Percentiles rank a stretch among this genome's conserved stretches.
These are phyloP conservation scores for Pythium phragmiticola DNA, from an alignment of 352 stramenopile genomes.

Conservation along the genomic window DNA sequence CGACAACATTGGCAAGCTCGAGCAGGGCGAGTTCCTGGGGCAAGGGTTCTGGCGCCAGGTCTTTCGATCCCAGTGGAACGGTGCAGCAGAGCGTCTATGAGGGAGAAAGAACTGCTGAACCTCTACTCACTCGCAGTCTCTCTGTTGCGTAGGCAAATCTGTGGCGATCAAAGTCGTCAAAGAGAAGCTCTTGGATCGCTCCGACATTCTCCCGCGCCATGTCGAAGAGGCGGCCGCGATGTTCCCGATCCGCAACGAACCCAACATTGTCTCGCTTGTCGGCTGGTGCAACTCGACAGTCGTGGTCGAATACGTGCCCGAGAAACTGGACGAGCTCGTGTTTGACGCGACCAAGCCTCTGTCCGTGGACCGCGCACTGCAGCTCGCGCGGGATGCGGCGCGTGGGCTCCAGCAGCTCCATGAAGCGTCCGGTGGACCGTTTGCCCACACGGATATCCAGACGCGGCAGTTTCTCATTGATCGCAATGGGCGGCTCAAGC, in stretches of 20 bases:
- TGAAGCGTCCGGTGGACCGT: slow-evolving; percentile 54
- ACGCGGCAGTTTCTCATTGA: slow-evolving; percentile 79
- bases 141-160: slow-evolving; percentile 34
- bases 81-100: slow-evolving; percentile 22
- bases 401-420: slow-evolving; percentile 68
- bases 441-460: slow-evolving; percentile 81
- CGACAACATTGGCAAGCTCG: slow-evolving; percentile 56
- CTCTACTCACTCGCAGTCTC: not conserved
- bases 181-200: slow-evolving; percentile 45
- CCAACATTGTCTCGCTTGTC: slow-evolving; percentile 69
- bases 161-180: slow-evolving; percentile 76
- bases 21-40: slow-evolving; percentile 51
- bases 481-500: slow-evolving; percentile 41
- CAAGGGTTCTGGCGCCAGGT: slow-evolving; percentile 75
- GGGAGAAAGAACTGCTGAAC: not conserved
- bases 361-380: slow-evolving; percentile 44
- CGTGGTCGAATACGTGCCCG: slow-evolving; percentile 69
- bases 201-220: slow-evolving; percentile 67
- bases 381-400: slow-evolving; percentile 53
- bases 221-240: slow-evolving; percentile 71
- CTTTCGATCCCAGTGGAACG: slow-evolving; percentile 70
- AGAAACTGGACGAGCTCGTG: slow-evolving; percentile 59
- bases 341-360: slow-evolving; percentile 47
- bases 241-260: slow-evolving; percentile 63
- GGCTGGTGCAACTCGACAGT: slow-evolving; percentile 79